A percentile compares a stretch with the other conserved stretches of the same genome.
These are phyloP conservation scores for Candida yuanshanica DNA, from an alignment of 805 yeast species.

Conservation along the genomic window DNA sequence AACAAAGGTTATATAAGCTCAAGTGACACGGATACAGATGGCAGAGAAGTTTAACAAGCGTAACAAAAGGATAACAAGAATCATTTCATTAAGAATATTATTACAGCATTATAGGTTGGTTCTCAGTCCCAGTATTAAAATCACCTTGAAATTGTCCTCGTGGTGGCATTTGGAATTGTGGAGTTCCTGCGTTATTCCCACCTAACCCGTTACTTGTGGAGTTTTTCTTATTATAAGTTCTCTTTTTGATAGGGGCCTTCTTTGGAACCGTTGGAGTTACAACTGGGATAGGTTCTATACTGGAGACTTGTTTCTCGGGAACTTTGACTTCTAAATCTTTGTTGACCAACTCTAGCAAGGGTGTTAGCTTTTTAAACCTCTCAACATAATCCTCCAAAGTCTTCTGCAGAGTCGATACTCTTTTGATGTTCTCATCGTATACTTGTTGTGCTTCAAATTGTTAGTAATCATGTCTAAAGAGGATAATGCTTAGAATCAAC, in stretches of 20 bases:
- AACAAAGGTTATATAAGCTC: too few species aligned
- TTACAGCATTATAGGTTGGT: constrained; percentile 20
- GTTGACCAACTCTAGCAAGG: constrained; percentile 42
- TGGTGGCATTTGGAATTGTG: background rate
- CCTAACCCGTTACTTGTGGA: background rate
- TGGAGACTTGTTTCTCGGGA: constrained; percentile 66
- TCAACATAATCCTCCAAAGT: constrained; percentile 40
- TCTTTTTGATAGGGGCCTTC: constrained; percentile 15
- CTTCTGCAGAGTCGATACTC: constrained; percentile 29
- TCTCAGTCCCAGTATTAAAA: constrained; percentile 14
- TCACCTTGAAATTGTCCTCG: constrained; percentile 4
- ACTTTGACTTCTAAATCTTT: constrained; percentile 44
- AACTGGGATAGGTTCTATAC: constrained; percentile 46
- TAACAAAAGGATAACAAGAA: too few species aligned
- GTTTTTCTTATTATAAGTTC: constrained; percentile 18
- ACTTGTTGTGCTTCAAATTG: constrained; percentile 19
- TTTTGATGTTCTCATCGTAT: constrained; percentile 28
- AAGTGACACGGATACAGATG: background rate
- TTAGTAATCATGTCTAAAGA: background rate
- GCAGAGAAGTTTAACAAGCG: too few species aligned
- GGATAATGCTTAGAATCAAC: constrained; percentile 2
- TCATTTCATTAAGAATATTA: too few species aligned
- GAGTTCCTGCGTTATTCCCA: background rate
- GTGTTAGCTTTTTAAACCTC: constrained; percentile 39
- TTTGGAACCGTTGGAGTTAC: constrained; percentile 5